Evolutionary conservation across 164 flowering plant species (phyloP), one percentile per base, ranked within the genome.

Genomic region (Saururus chinensis): DNA sequence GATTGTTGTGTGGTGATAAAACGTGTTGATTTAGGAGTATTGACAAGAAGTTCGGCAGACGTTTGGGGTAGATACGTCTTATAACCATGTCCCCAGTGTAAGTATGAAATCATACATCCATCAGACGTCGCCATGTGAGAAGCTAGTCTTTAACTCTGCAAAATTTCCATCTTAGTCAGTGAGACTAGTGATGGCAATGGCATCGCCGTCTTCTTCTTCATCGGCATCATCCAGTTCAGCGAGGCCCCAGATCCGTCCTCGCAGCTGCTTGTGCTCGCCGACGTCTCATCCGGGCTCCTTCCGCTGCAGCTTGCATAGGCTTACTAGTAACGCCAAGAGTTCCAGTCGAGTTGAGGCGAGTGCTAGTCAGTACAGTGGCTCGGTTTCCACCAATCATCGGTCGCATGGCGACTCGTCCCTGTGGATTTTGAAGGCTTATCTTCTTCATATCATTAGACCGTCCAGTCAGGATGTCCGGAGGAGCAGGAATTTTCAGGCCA

Each of bases 241-340:
- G 26, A 40, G 23, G 23, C 53, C 54, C 37, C 19, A 23, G 17
- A 48, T 13, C 23, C 65, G 51, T 37, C 10, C 51, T 42, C 66
- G 60, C 40, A 67, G 80, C 37, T 84, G 92, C 35, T 17, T 76
- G 63, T 84, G 92, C 24, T 79, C 88, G 9, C 92, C 92, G 3
- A 82, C 88, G 14, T 76, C 74, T 3, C 88, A 84, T 52, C 87
- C 85, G 0, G 92, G 88, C 26, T 86, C 89, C 4, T 86, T 86
- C 78, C 59, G 88, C 53, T 86, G 92, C 67, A 84, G 83, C 65
- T 26, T 77, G 7, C 92, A 84, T 75, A 65, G 80, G 49, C 49
- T 45, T 45, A 17, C 4, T 17, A 63, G 79, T 68, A 42, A 51
- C 49, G 3, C 21, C 13, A 42, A 57, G 17, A 24, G 4, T 51